A percentile compares a stretch with the other conserved stretches of the same genome.
phyloP scores from a whole-genome alignment of 2,329 filamentous ascomycete species.

The Lizonia empirigonia region DNA sequence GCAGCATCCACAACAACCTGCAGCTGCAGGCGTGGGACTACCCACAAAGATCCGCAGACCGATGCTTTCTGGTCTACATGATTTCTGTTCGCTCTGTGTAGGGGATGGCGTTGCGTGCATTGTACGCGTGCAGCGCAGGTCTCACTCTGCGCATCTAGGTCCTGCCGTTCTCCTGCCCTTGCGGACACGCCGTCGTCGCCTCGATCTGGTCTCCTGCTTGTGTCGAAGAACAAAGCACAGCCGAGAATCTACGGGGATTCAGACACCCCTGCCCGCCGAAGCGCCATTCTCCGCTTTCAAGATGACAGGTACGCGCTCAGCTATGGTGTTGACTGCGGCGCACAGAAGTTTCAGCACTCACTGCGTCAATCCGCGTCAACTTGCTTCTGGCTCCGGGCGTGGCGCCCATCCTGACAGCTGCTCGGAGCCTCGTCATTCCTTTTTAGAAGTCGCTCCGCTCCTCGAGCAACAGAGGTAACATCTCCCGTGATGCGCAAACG shows the following conservation, averaged over 20 bases:
- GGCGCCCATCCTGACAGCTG: conserved; percentile 9
- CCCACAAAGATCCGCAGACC: background rate
- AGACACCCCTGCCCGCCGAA: conserved; percentile 1
- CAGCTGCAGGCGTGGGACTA: conserved; percentile 1
- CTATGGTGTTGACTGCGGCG: conserved; percentile 3
- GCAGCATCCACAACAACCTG: conserved; percentile 8
- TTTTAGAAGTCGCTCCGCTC: background rate
- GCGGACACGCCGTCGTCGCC: conserved; percentile 9
- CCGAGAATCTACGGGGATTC: background rate
- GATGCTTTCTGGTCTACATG: background rate
- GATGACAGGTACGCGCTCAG: conserved; percentile 10
- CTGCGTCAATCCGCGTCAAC: conserved; percentile 4
- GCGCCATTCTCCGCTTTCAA: conserved; percentile 1
- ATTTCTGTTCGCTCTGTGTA: background rate
- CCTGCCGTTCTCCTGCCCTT: conserved; percentile 4
- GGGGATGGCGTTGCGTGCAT: conserved; percentile 2
- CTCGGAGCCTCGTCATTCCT: background rate
- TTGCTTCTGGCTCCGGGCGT: conserved; percentile 5
- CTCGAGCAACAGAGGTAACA: conserved; percentile 2
- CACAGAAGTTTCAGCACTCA: conserved; percentile 6
- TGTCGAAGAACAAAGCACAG: conserved; percentile 4
- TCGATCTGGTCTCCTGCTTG: background rate
- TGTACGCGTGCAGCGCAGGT: conserved; percentile 11
- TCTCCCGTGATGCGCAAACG: conserved; percentile 2
- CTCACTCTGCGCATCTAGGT: conserved; percentile 3